phyloP scores from a whole-genome alignment of 208 protist genomes.

The Trypanosomatidae sp. region DNA sequence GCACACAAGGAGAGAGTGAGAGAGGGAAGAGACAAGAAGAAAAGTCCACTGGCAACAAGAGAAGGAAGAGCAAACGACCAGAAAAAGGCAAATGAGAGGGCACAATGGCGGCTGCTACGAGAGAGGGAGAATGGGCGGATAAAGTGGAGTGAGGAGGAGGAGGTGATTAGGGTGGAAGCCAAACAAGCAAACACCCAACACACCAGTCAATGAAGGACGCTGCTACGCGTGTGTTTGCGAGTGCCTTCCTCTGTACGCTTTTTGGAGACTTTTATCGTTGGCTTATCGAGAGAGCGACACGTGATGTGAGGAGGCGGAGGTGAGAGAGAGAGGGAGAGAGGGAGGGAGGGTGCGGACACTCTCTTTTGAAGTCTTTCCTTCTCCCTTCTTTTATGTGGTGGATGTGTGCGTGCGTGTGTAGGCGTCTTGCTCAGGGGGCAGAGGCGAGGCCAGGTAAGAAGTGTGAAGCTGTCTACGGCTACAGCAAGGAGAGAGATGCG shows the following conservation, averaged over 20 bases:
- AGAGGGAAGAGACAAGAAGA: neutral
- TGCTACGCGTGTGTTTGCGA: neutral
- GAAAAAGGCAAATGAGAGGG: neutral
- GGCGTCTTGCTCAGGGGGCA: neutral
- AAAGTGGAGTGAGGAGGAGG: too few species aligned
- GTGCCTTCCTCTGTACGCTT: too few species aligned
- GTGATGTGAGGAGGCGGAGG: too few species aligned
- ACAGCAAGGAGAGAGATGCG: neutral
- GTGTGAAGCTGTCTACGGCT: neutral
- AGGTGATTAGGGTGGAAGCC: too few species aligned
- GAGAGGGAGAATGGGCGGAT: too few species aligned
- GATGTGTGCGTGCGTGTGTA: neutral
- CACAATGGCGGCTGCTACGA: too few species aligned
- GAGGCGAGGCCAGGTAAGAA: neutral
- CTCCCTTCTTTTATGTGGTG: too few species aligned
- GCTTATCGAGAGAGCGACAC: too few species aligned
- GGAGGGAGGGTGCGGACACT: neutral
- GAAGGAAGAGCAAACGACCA: neutral
- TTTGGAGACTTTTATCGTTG: too few species aligned
- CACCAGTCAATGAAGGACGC: conserved; percentile 6
- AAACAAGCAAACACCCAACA: too few species aligned
- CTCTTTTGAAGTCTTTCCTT: too few species aligned
- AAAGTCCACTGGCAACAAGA: neutral
- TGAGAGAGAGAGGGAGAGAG: neutral
- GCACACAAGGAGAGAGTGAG: too few species aligned